Evolutionary conservation across 768 basidiomycete species (phyloP), one percentile per base, ranked within the genome.

Genomic region (Dioszegia hungarica): DNA sequence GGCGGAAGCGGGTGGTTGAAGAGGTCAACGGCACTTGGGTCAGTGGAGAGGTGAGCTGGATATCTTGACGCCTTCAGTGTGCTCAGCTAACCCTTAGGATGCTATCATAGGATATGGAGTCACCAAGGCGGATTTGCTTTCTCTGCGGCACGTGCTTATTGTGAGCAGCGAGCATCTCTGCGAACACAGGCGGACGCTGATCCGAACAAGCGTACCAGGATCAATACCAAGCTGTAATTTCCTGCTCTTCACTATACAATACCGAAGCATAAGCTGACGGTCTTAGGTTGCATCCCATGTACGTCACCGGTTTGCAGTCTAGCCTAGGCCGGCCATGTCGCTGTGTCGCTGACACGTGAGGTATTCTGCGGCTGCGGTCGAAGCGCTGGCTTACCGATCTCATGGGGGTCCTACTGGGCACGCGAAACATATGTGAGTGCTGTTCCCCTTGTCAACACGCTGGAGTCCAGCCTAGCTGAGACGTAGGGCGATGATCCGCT

Each of bases 91-190:
- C n/a, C n/a, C n/a, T n/a, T n/a, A 68, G 66, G 61, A 59, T 24
- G 66, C 66, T 1, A 57, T 60, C 17, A 41, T 24, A 6, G 31
- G 45, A 14, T 64, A 29, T 45, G 60, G 63, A 29, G 56, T 68
- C 22, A 60, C 56, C 27, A 60, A 62, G 34, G 59, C 61, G 14
- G 57, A 64, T 38, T 24, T 64, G n/a, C 40, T 68, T 19, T 57
- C 60, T 39, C 33, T 68, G 24, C 64, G 56, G 28, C 61, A 62
- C 22, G 24, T 48, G 5, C 49, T 61, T 2, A 43, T 63, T 2
- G 67, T 65, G 27, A 40, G 66, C 62, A n/a, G n/a, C n/a, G n/a
- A n/a, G n/a, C n/a, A n/a, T n/a, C n/a, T n/a, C n/a, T n/a, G n/a
- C n/a, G n/a, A 14, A 14, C 31, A 33, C 8, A 33, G 6, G 8